A percentile compares a stretch with the other conserved stretches of the same genome.
phyloP scores from a whole-genome alignment of 1,284 basidiomycete genomes.

The Flammula alnicola region DNA sequence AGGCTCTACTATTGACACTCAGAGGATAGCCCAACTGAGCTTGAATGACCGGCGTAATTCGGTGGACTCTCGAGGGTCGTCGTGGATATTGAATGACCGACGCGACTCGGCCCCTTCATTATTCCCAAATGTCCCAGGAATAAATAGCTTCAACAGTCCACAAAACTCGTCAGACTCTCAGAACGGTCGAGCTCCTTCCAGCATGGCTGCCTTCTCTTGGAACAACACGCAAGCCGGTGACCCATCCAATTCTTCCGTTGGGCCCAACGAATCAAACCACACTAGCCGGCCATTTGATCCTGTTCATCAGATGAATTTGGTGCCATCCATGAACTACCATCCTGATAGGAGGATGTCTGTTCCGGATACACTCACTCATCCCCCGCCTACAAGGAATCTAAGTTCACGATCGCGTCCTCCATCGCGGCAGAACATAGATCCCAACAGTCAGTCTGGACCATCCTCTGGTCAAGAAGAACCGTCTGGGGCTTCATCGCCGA shows the following conservation, averaged over 20 bases:
- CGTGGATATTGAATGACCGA: constrained; percentile 61
- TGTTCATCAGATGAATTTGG: constrained; percentile 43
- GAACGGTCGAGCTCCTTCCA: constrained; percentile 60
- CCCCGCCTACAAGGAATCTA: constrained; percentile 55
- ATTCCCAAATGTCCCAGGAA: constrained; percentile 64
- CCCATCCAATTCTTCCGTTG: constrained; percentile 36
- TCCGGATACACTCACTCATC: constrained; percentile 56
- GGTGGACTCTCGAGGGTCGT: constrained; percentile 59
- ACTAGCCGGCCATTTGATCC: constrained; percentile 47
- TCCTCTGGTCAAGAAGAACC: constrained; percentile 37
- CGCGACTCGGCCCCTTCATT: constrained; percentile 73
- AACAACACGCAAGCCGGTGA: constrained; percentile 53
- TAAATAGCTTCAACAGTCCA: constrained; percentile 58
- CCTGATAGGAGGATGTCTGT: constrained; percentile 77
- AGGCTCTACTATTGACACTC: constrained; percentile 77
- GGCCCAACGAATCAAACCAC: constrained; percentile 42
- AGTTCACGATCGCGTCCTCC: constrained; percentile 75
- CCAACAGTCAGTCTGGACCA: constrained; percentile 35
- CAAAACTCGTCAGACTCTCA: constrained; percentile 60
- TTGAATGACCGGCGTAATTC: constrained; percentile 78
- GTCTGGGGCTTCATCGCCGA: constrained; percentile 37
- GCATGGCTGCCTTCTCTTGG: constrained; percentile 75
- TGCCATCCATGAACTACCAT: constrained; percentile 60
- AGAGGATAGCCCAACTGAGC: constrained; percentile 70
- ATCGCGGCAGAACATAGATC: constrained; percentile 57